Evolutionary conservation across 2,329 filamentous ascomycete species (phyloP).

Genomic region (Teratosphaeria destructans): DNA sequence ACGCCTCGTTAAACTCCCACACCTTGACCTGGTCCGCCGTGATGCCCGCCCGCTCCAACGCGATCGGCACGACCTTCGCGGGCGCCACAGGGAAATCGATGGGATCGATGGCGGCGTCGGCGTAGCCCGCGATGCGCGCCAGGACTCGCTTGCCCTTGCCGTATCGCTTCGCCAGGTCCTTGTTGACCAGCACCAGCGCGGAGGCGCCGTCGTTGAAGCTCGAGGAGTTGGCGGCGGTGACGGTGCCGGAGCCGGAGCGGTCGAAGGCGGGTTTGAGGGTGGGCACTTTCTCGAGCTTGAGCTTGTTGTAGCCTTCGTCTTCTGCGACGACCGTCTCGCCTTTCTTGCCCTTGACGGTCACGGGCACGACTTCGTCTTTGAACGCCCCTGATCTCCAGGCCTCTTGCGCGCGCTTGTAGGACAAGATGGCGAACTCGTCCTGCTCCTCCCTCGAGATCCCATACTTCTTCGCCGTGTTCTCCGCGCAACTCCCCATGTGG

Average conservation of each 20-base stretch:
- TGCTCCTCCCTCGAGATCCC: conserved; percentile 73
- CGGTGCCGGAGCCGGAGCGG: conserved; percentile 72
- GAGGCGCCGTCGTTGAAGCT: conserved; percentile 92
- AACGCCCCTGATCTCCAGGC: conserved; percentile 80
- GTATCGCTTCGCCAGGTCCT: conserved; percentile 69
- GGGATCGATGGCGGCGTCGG: conserved; percentile 81
- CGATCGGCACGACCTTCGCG: conserved; percentile 82
- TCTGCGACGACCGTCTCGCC: conserved; percentile 67
- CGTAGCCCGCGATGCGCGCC: conserved; percentile 74
- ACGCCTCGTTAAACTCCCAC: conserved; percentile 99
- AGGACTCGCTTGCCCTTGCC: conserved; percentile 68
- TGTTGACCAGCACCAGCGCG: conserved; percentile 75
- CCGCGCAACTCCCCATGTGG: conserved; percentile 96
- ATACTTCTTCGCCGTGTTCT: conserved; percentile 85
- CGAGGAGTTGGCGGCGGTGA: conserved; percentile 90
- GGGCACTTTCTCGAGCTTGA: conserved; percentile 77
- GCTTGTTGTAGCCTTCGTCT: conserved; percentile 81
- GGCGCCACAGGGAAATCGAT: conserved; percentile 94
- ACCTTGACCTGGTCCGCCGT: conserved; percentile 82
- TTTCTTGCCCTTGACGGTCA: conserved; percentile 75
- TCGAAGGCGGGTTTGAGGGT: conserved; percentile 87
- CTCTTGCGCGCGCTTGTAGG: conserved; percentile 79
- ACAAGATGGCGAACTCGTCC: conserved; percentile 81
- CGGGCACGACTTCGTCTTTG: conserved; percentile 79
- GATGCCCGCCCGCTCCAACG: conserved; percentile 78